A percentile compares a stretch with the other conserved stretches of the same genome.
These are phyloP conservation scores for Fusarium pininemorale DNA, from an alignment of 2,329 filamentous ascomycete genomes.

Conservation along the genomic window DNA sequence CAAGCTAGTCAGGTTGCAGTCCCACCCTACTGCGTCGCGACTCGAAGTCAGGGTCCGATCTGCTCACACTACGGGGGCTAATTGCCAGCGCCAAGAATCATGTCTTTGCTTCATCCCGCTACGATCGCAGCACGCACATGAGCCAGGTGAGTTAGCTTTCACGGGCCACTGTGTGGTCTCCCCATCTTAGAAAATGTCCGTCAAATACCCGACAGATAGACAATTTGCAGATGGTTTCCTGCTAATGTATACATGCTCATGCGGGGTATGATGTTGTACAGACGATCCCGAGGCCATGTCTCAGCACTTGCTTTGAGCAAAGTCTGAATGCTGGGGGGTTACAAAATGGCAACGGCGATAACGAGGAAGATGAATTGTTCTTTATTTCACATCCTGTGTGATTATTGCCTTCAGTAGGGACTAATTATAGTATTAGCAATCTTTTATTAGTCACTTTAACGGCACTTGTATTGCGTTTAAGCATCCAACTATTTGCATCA, in stretches of 20 bases:
- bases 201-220: background rate
- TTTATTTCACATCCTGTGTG: background rate
- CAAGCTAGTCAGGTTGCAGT: conserved; percentile 34
- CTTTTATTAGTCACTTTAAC: background rate
- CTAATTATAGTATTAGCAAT: background rate
- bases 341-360: background rate
- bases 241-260: background rate
- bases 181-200: background rate
- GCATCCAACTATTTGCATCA: background rate
- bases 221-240: background rate
- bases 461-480: background rate
- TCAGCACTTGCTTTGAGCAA: background rate
- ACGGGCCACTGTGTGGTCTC: background rate
- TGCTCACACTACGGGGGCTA: conserved; percentile 21
- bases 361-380: background rate
- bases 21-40: conserved; percentile 34
- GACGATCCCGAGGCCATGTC: background rate
- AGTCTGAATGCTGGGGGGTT: background rate
- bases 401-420: background rate
- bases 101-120: conserved; percentile 31
- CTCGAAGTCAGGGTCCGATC: conserved; percentile 43
- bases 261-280: background rate
- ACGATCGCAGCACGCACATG: background rate
- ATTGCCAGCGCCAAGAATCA: conserved; percentile 20
- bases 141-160: conserved; percentile 5